These are phyloP conservation scores for Arabidopsis thaliana DNA, from an alignment of 345 rosid genomes.

Conservation along the genomic window DNA sequence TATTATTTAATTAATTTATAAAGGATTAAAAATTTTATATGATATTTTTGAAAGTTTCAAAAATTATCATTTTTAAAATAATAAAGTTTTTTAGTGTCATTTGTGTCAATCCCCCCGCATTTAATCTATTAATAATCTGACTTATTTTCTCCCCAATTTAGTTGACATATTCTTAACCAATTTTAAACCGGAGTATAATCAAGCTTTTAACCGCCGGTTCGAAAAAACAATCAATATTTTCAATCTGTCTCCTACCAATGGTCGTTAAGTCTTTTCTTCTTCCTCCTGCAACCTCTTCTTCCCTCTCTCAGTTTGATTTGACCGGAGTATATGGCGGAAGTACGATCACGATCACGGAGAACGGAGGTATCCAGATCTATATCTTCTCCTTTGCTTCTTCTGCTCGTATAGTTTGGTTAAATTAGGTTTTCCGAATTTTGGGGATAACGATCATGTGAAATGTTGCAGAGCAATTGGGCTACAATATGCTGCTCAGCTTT, in stretches of 20 bases:
- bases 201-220: slow-evolving; percentile 2
- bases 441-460: background rate
- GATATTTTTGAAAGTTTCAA: too few relatives aligned
- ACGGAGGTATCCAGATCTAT: slow-evolving; percentile 17
- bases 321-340: slow-evolving; percentile 29
- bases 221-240: background rate
- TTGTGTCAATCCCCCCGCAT: too few relatives aligned
- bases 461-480: slow-evolving; percentile 73
- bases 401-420: background rate
- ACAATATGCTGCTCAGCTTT: slow-evolving; percentile 82
- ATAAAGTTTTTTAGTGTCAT: too few relatives aligned
- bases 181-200: background rate
- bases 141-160: too few relatives aligned
- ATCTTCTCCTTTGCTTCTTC: background rate
- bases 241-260: slow-evolving; percentile 28
- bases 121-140: too few relatives aligned
- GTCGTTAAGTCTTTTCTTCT: slow-evolving; percentile 34
- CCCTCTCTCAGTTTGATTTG: background rate
- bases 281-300: slow-evolving; percentile 2
- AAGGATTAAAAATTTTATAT: too few relatives aligned
- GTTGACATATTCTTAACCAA: background rate
- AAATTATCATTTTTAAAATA: too few relatives aligned
- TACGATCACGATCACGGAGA: slow-evolving; percentile 26
- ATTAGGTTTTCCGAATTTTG: background rate
- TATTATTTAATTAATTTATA: too few relatives aligned